Evolutionary conservation across 2,329 filamentous ascomycete genomes (phyloP), one percentile per base, ranked within the genome.

Genomic region (Macroventuria anomochaeta): DNA sequence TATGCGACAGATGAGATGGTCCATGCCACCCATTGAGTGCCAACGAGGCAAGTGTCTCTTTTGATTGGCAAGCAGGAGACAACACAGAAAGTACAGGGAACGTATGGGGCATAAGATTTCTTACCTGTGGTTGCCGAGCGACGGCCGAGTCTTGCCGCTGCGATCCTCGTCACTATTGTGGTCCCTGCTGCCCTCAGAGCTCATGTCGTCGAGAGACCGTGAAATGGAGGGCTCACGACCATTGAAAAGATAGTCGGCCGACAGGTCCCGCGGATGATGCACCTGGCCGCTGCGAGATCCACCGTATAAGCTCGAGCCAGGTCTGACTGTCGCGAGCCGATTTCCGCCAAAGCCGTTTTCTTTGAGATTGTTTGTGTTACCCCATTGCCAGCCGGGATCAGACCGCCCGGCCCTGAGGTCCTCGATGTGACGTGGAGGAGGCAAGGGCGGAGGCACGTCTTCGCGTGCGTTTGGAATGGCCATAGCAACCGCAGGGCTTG

Each of bases 321-420:
- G 74, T 65, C 77, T 82, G 42, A 81, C 69, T 41, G 72, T 75
- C 39, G 69, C 73, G 39, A 76, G 76, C 56, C 74, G 74, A 52
- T 71, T 71, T 44, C 76, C 75, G 47, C 77, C 78, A 68, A 82
- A 80, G 59, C 79, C 76, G 42, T 74, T 70, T 46, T 79, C 73
- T 53, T 76, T 78, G 38, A 77, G 77, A 43, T 78, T 77, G 72
- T 87, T 85, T 53, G 77, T 76, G 74, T 88, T 87, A 58, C 81
- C 83, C 80, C 83, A 85, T 70, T 82, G 77, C 85, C 85, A 88
- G 55, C 82, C 85, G 49, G 82, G 79, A 72, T 88, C 86, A 63
- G 82, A 79, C 29, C 84, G 85, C 58, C 79, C 72, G 62, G 79
- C 76, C 59, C 85, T 75, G 51, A 84, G 82, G 55, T 85, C 82